phyloP scores from a whole-genome alignment of 139 green algal genomes.

The Chlorella vulgaris region DNA sequence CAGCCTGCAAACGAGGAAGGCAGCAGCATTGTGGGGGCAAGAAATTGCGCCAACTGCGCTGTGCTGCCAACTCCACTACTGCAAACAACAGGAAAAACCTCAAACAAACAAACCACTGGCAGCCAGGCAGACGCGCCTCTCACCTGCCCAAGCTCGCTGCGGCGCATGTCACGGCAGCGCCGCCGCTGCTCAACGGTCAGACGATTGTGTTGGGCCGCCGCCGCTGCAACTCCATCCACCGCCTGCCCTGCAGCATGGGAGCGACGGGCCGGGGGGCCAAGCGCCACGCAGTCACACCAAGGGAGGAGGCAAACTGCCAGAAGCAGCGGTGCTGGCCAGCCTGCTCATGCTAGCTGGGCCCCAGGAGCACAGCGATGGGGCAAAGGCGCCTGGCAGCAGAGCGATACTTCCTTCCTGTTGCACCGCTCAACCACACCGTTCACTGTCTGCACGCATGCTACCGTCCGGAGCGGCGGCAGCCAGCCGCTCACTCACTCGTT shows the following conservation, averaged over 20 bases:
- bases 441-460: too few species aligned
- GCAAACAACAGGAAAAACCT: too few species aligned
- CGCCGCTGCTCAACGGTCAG: background rate
- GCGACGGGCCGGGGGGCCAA: too few species aligned
- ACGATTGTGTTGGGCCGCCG: background rate
- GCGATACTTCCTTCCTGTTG: too few species aligned
- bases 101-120: background rate
- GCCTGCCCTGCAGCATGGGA: background rate
- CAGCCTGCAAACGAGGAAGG: constrained; percentile 4
- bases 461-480: too few species aligned
- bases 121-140: background rate
- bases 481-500: constrained; percentile 5
- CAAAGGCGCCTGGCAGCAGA: background rate
- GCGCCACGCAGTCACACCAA: too few species aligned
- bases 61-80: too few species aligned
- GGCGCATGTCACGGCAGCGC: constrained; percentile 22
- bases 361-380: background rate
- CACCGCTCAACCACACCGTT: too few species aligned
- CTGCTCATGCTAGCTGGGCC: background rate
- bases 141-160: constrained; percentile 11
- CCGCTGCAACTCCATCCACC: background rate
- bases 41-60: background rate
- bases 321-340: background rate
- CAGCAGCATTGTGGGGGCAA: too few species aligned
- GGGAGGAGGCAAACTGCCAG: too few species aligned